These are phyloP conservation scores for Ustilago trichophora DNA, from an alignment of 1,284 basidiomycete genomes.

Conservation along the genomic window DNA sequence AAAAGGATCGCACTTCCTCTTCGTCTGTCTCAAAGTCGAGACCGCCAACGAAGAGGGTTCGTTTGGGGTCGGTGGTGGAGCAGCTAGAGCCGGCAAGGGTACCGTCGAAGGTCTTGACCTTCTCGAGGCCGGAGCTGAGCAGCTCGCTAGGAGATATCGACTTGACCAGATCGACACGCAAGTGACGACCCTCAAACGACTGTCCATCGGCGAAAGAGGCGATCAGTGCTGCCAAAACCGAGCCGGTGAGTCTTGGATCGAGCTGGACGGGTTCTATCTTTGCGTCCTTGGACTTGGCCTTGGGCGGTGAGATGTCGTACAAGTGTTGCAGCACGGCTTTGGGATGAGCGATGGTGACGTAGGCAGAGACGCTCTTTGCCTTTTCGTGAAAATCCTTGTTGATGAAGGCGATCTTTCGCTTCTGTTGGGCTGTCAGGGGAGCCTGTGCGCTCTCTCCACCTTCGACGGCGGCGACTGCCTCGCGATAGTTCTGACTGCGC, in stretches of 20 bases:
- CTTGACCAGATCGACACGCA: conserved; percentile 60
- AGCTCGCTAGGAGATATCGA: conserved; percentile 54
- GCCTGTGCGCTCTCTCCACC: conserved; percentile 57
- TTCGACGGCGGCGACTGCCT: conserved; percentile 66
- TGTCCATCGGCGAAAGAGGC: conserved; percentile 77
- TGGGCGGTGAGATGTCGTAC: conserved; percentile 22
- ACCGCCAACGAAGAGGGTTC: conserved; percentile 88
- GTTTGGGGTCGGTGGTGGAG: conserved; percentile 69
- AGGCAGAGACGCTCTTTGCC: conserved; percentile 61
- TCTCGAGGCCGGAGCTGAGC: conserved; percentile 56
- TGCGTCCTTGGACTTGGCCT: conserved; percentile 28
- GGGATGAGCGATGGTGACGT: conserved; percentile 59
- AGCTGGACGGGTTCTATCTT: conserved; percentile 8
- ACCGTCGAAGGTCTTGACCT: conserved; percentile 50
- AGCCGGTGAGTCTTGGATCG: conserved; percentile 47
- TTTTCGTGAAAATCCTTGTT: conserved; percentile 74
- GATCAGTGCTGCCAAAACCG: conserved; percentile 75
- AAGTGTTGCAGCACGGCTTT: conserved; percentile 37
- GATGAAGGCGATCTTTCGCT: conserved; percentile 94
- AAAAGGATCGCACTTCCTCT: conserved; percentile 85
- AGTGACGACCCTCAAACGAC: conserved; percentile 74
- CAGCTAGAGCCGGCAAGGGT: conserved; percentile 32
- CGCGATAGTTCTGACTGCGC: conserved; percentile 75
- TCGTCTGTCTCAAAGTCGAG: conserved; percentile 91
- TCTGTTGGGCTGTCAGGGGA: conserved; percentile 82